Evolutionary conservation across 2,329 filamentous ascomycete species (phyloP).

Genomic region (Delphinella strobiligena): DNA sequence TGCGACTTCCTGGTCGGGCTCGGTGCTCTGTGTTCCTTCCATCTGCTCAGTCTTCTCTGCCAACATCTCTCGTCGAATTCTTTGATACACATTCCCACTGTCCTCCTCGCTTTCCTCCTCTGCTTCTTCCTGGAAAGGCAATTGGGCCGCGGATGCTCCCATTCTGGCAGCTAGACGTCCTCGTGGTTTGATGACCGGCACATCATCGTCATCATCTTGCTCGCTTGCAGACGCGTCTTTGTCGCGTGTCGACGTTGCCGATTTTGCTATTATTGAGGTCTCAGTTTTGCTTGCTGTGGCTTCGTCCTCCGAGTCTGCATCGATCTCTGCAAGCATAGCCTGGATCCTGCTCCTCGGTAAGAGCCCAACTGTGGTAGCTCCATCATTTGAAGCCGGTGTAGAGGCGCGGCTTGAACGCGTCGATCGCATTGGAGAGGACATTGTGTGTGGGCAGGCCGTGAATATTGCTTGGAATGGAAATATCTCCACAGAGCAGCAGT

Average conservation of each 20-base stretch:
- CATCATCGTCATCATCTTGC: slow-evolving; percentile 27
- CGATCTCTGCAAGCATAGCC: slow-evolving; percentile 37
- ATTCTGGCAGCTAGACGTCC: slow-evolving; percentile 56
- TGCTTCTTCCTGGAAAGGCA: slow-evolving; percentile 12
- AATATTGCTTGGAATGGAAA: too few relatives aligned
- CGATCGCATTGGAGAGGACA: slow-evolving; percentile 7
- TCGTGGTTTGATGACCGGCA: slow-evolving; percentile 33
- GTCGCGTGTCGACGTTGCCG: slow-evolving; percentile 1
- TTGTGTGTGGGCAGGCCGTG: background rate
- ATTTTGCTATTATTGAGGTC: slow-evolving; percentile 1
- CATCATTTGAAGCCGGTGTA: slow-evolving; percentile 4
- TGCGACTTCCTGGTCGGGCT: too few relatives aligned
- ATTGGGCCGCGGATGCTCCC: slow-evolving; percentile 33
- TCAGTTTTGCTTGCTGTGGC: slow-evolving; percentile 8
- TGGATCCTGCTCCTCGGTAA: slow-evolving; percentile 36
- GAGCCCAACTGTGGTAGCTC: slow-evolving; percentile 13
- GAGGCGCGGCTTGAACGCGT: slow-evolving; percentile 10
- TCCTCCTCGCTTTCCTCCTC: slow-evolving; percentile 18
- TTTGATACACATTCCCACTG: slow-evolving; percentile 27
- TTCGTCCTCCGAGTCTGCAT: slow-evolving; percentile 24
- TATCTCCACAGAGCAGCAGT: too few relatives aligned
- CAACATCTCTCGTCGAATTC: slow-evolving; percentile 33
- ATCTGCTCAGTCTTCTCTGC: slow-evolving; percentile 16
- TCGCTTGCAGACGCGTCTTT: slow-evolving; percentile 11
- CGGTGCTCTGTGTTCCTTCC: too few relatives aligned